Conservation (phyloP, 768 basidiomycete species). For the Termitomyces eurrhizus region DNA sequence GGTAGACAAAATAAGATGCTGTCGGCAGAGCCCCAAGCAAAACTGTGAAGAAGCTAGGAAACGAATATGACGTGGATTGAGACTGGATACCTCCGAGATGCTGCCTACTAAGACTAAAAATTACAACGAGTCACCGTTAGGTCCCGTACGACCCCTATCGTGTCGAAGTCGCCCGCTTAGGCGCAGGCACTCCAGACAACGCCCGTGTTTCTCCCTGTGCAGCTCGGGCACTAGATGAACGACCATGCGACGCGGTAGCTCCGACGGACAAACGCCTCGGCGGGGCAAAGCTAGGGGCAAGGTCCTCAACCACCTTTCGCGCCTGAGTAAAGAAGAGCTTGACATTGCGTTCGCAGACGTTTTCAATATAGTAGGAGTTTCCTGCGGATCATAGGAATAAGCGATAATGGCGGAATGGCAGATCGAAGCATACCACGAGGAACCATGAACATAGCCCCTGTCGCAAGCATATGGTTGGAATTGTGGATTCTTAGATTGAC, state of each 20-base stretch:
- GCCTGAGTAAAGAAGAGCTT: constrained; percentile 93
- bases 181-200: neutral
- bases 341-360: constrained; percentile 76
- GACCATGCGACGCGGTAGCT: neutral
- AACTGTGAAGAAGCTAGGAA: neutral
- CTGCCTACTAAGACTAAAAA: neutral
- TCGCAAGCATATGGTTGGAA: constrained; percentile 69
- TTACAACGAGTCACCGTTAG: neutral
- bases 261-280: constrained; percentile 7
- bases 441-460: constrained; percentile 47
- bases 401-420: too few relatives aligned
- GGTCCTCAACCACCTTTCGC: constrained; percentile 31
- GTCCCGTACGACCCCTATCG: neutral
- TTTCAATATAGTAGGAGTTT: constrained; percentile 79
- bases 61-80: neutral
- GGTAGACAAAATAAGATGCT: neutral
- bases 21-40: neutral
- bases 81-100: neutral
- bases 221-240: neutral
- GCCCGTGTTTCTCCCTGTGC: neutral
- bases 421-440: constrained; percentile 29
- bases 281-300: constrained; percentile 8
- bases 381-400: neutral
- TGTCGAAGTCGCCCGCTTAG: neutral
- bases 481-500: constrained; percentile 83